Base-by-base conservation (phyloP, 2,329 filamentous ascomycete genomes). In the Hymenoscyphus occultus region DNA sequence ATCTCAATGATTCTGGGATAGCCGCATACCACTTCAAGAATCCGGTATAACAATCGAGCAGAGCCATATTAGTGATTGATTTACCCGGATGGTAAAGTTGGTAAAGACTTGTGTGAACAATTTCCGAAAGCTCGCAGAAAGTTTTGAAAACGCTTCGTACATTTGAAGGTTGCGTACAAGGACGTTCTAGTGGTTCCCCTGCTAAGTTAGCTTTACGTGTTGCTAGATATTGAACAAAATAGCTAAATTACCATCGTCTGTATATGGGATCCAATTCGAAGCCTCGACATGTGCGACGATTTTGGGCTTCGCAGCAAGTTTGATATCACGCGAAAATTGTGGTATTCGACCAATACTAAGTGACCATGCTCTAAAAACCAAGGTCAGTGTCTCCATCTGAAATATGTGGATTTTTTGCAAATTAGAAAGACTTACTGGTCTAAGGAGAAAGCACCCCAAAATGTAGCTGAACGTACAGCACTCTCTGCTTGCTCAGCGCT, bases 21-120 rank as follows among this genome's bases (percentile, higher is more conserved):
- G 79, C 80, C 64, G 86, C 84, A 73, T 91, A 91, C 90, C 90
- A 93, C 61, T 86, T 83, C 16, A 90, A 80, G 70, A 90, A 92
- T 69, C 87, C 83, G 0, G 83, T 86, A 69, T 92, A 91, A 32
- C 86, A 85, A 59, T 80, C 82, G 9, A 91, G 78, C 1, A 92
- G 78, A 48, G 85, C 84, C 48, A 83, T 82, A 68, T 86, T 87
- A 0, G 86, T 90, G 56, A 92, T 80, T 5, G 84, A 84, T 63
- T 84, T 82, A 14, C 84, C 86, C 0, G 90, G 90, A 3, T 89
- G 88, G 73, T 91, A 90, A n/a, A 92, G 82, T 48, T 90, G 83
- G 72, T 73, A 75, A 28, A 71, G 45, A n/a, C 66, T 76, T 79
- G 90, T 84, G 74, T 91, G 90, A 0, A 91, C 86, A 1, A 92